Base-by-base conservation (phyloP, 2,329 filamentous ascomycete genomes). In the Fusarium lateritium region DNA sequence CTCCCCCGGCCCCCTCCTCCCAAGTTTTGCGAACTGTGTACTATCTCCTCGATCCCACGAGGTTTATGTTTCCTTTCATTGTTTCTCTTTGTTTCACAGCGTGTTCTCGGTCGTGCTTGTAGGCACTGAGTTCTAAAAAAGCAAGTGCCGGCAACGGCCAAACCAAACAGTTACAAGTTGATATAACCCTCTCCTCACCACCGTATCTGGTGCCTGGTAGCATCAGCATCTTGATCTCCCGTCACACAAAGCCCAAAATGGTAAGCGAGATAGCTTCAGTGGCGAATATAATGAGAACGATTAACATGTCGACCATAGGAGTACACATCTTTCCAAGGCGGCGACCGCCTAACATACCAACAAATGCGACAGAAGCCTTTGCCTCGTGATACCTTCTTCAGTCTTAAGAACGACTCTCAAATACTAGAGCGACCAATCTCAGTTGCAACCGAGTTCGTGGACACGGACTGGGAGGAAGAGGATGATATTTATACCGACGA, bases 381-480 rank as follows among this genome's bases (percentile, higher is more conserved):
- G 47, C 76, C 82, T 26, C 83, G 85, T 70, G 86, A 89, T 78
- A 80, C 88, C 19, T 89, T 92, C 76, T 91, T 92, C 79, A 84
- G 84, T 71, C 79, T 86, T 65, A 87, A 85, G 73, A 78, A 78
- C 57, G 83, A 86, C 64, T 83, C 79, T 22, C 80, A 84, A 54
- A 45, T 69, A 69, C 59, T 72, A 14, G 81, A 83, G 56, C 85
- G 91, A 61, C 91, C 92, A 39, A 79, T 87, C 38, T 94, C 92
- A 38, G 85, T 92, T 62, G 88, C 91, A 43, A 95, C 92, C 22
- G 91, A 94, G 74, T 91, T 94, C 69, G 90, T 91, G 76, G 92
- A 94, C 74, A 93, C 92, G 40, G 92, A 95, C 67, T 88, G 85
- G 82, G 86, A 89, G 42, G 92, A 94, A 69, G 79, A 81, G 34